Evolutionary conservation across 306 rosid species (phyloP).

Genomic region (Aeschynomene evenia): DNA sequence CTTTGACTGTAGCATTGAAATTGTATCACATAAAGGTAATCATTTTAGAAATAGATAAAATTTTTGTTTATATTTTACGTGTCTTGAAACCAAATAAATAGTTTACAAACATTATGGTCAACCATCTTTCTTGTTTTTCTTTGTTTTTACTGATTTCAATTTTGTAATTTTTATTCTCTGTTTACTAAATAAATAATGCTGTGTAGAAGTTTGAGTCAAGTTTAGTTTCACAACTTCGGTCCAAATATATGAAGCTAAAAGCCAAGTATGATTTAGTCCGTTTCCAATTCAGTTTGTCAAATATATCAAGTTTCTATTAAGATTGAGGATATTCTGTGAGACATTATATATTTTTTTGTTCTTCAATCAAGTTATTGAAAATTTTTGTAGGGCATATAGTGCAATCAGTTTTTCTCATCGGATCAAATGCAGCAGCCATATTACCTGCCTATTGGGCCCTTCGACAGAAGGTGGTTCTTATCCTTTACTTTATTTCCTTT

Average conservation of each 20-base stretch:
- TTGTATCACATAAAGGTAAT: slow-evolving; percentile 77
- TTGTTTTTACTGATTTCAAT: not conserved
- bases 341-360: not conserved
- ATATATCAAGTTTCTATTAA: slow-evolving; percentile 8
- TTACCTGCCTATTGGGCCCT: slow-evolving; percentile 96
- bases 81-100: not conserved
- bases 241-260: not conserved
- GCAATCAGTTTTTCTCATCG: slow-evolving; percentile 82
- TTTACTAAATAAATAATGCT: not conserved
- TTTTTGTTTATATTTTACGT: slow-evolving; percentile 14
- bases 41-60: slow-evolving; percentile 30
- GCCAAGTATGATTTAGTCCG: not conserved
- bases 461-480: slow-evolving; percentile 64
- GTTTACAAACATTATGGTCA: not conserved
- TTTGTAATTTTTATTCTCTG: not conserved
- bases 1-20: slow-evolving; percentile 86
- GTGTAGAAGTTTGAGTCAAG: not conserved
- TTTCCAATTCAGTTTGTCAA: slow-evolving; percentile 13
- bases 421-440: slow-evolving; percentile 81
- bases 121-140: not conserved
- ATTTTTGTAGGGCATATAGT: slow-evolving; percentile 58
- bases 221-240: not conserved
- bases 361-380: slow-evolving; percentile 26
- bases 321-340: not conserved
- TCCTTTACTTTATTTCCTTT: not conserved